Conservation (phyloP, 768 basidiomycete genomes). For the Chalciporus pseudorubinellus region DNA sequence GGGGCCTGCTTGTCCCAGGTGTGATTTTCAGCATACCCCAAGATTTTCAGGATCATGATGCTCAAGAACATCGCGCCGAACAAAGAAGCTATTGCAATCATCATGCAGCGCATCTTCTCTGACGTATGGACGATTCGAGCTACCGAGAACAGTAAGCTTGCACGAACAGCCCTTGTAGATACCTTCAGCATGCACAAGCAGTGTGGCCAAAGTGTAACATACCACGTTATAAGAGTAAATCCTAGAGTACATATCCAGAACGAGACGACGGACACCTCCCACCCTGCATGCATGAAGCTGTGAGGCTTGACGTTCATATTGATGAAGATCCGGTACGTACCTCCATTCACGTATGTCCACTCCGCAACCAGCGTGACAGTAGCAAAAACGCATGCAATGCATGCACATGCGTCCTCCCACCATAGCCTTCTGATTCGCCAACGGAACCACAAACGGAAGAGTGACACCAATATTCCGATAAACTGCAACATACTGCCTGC, state of each 20-base stretch:
- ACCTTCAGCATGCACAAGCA: background rate
- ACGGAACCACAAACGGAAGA: slow-evolving; percentile 22
- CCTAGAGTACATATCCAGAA: slow-evolving; percentile 11
- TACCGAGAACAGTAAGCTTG: slow-evolving; percentile 21
- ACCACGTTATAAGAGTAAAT: slow-evolving; percentile 16
- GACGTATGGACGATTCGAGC: slow-evolving; percentile 18
- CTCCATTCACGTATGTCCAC: slow-evolving; percentile 17
- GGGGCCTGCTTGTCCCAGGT: slow-evolving; percentile 4
- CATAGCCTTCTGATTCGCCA: slow-evolving; percentile 14
- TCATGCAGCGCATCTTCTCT: slow-evolving; percentile 2
- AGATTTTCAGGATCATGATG: slow-evolving; percentile 7
- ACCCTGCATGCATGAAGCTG: slow-evolving; percentile 1
- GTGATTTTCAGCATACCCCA: slow-evolving; percentile 8
- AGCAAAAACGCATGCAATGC: slow-evolving; percentile 7
- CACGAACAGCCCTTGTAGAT: slow-evolving; percentile 18
- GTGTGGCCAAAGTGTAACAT: background rate
- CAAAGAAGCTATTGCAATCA: slow-evolving; percentile 6
- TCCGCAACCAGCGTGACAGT: slow-evolving; percentile 2
- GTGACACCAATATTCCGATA: slow-evolving; percentile 11
- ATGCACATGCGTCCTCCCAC: slow-evolving; percentile 25
- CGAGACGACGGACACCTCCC: slow-evolving; percentile 5
- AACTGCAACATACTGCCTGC: slow-evolving; percentile 7
- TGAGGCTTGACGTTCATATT: background rate
- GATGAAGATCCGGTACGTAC: slow-evolving; percentile 8
- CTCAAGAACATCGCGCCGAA: slow-evolving; percentile 11